A percentile compares a stretch with the other conserved stretches of the same genome.
phyloP scores from a whole-genome alignment of 2,329 filamentous ascomycete genomes.

The Monilinia fructicola region DNA sequence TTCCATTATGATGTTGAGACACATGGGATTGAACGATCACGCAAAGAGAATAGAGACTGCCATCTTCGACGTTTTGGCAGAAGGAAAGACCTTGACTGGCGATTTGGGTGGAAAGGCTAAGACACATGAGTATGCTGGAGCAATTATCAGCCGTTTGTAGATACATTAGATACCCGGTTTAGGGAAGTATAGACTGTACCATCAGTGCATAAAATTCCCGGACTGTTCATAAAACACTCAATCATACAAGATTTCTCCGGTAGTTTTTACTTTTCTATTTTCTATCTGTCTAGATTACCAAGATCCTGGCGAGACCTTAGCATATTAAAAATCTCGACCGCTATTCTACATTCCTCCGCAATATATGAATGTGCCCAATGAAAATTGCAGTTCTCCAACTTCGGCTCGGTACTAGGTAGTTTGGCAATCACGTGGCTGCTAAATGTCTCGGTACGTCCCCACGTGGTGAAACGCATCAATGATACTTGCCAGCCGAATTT shows the following conservation, averaged over 20 bases:
- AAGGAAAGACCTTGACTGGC: slow-evolving; percentile 95
- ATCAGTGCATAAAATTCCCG: slow-evolving; percentile 24
- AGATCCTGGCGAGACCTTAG: background rate
- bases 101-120: slow-evolving; percentile 95
- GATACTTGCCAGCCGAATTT: slow-evolving; percentile 6
- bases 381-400: too few species aligned
- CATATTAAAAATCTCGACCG: background rate
- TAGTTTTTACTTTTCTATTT: background rate
- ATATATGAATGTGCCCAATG: too few species aligned
- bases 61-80: slow-evolving; percentile 89
- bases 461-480: slow-evolving; percentile 18
- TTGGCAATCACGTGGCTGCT: background rate
- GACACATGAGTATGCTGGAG: slow-evolving; percentile 89
- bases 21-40: slow-evolving; percentile 88
- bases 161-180: slow-evolving; percentile 35
- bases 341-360: background rate
- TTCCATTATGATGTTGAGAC: slow-evolving; percentile 99
- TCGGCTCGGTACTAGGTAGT: too few species aligned
- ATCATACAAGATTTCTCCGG: slow-evolving; percentile 28
- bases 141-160: slow-evolving; percentile 67
- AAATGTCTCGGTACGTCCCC: background rate
- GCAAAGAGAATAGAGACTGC: slow-evolving; percentile 88
- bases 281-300: background rate
- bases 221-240: slow-evolving; percentile 28
- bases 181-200: slow-evolving; percentile 39